A percentile compares a stretch with the other conserved stretches of the same genome.
Evolutionary conservation across 1,139 yeast genomes (phyloP).

Genomic region (Maudiozyma humilis): DNA sequence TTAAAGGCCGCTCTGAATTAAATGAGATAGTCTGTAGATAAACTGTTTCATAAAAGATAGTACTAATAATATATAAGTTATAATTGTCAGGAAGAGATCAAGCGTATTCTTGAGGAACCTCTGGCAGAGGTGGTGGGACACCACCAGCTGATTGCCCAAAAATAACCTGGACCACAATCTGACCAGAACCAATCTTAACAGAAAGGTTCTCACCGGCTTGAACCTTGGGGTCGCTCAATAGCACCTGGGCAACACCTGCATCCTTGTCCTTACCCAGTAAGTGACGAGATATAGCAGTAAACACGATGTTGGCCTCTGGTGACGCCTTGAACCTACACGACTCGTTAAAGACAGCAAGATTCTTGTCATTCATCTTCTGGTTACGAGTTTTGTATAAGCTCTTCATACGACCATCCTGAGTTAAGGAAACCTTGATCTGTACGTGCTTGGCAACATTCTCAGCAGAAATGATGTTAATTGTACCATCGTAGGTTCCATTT

Average conservation of each 20-base stretch:
- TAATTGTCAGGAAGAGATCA: too few relatives aligned
- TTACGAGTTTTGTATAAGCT: constrained; percentile 60
- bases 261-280: constrained; percentile 64
- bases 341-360: constrained; percentile 48
- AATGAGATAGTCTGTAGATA: background rate
- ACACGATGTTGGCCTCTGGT: constrained; percentile 47
- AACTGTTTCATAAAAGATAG: background rate
- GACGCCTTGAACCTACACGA: constrained; percentile 60
- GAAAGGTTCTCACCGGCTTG: constrained; percentile 27
- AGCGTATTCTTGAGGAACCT: constrained; percentile 6
- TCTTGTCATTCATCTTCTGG: constrained; percentile 43
- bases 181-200: constrained; percentile 27
- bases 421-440: constrained; percentile 46
- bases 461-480: constrained; percentile 41
- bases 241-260: constrained; percentile 45
- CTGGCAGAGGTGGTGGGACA: constrained; percentile 6
- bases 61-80: too few relatives aligned
- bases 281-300: constrained; percentile 61
- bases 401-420: constrained; percentile 46
- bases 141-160: constrained; percentile 13
- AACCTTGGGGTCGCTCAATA: constrained; percentile 27
- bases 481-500: constrained; percentile 44
- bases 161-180: constrained; percentile 23
- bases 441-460: constrained; percentile 34
- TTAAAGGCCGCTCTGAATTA: too few relatives aligned